phyloP scores from a whole-genome alignment of 148 eudicot species.

The Beta vulgaris region DNA sequence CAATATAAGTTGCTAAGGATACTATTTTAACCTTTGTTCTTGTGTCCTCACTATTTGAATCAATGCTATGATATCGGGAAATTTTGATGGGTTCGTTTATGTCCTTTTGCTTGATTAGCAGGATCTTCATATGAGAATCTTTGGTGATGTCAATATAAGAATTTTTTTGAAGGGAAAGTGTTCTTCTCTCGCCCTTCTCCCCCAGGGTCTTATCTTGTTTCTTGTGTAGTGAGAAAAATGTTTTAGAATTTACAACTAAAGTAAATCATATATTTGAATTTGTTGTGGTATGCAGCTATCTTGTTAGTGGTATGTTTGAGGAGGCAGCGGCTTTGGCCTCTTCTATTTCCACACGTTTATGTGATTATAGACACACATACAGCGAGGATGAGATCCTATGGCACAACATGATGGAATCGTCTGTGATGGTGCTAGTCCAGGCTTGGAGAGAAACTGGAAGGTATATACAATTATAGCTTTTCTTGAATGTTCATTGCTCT shows the following conservation, averaged over 20 bases:
- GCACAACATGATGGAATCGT: conserved; percentile 68
- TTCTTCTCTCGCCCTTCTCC: neutral
- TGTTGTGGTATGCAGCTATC: conserved; percentile 51
- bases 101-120: neutral
- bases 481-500: conserved; percentile 11
- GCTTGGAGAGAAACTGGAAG: conserved; percentile 57
- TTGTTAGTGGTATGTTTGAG: conserved; percentile 68
- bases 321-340: conserved; percentile 59
- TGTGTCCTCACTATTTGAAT: too few relatives aligned
- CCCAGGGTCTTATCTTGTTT: neutral
- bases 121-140: too few relatives aligned
- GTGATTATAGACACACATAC: conserved; percentile 17
- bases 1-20: neutral
- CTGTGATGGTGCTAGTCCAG: conserved; percentile 84
- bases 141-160: neutral
- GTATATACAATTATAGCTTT: conserved; percentile 24
- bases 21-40: too few relatives aligned
- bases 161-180: neutral
- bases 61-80: too few relatives aligned
- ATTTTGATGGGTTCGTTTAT: neutral
- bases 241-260: neutral
- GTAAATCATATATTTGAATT: conserved; percentile 2
- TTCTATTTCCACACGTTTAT: conserved; percentile 43
- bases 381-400: conserved; percentile 27
- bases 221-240: neutral